Evolutionary conservation across 495 filamentous ascomycete genomes (phyloP).

Genomic region (Podospora sp.): DNA sequence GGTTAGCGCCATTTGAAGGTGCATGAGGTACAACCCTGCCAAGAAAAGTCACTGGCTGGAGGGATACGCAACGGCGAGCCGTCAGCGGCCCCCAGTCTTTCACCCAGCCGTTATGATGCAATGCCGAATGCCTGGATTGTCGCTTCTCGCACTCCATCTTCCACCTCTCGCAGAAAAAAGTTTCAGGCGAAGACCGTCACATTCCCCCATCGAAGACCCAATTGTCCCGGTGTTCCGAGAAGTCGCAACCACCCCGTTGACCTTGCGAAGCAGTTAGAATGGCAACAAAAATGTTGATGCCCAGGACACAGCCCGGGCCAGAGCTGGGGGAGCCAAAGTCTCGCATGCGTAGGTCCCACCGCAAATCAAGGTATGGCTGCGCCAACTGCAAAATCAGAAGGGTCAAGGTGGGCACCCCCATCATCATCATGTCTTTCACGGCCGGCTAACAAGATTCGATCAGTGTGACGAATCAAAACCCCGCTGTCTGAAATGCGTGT

Average conservation of each 20-base stretch:
- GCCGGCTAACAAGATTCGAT: not conserved
- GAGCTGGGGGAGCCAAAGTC: not conserved
- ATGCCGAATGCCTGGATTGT: not conserved
- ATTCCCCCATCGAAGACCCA: no score
- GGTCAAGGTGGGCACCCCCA: constrained; percentile 2
- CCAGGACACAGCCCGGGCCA: not conserved
- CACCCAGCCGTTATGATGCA: not conserved
- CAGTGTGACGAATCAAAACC: constrained; percentile 15
- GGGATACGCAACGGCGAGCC: not conserved
- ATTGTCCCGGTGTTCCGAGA: no score
- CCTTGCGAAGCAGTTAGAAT: not conserved
- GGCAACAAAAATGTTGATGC: not conserved
- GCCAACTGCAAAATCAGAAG: constrained; percentile 12
- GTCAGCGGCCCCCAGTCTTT: not conserved
- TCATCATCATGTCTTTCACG: not conserved
- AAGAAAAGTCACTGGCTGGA: not conserved
- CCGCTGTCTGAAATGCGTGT: not conserved
- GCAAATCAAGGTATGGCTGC: constrained; percentile 6
- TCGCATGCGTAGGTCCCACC: not conserved
- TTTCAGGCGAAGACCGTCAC: no score
- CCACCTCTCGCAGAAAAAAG: not conserved
- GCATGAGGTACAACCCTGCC: not conserved
- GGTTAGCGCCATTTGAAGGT: constrained; percentile 17
- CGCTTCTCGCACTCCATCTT: not conserved
- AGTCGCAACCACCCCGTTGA: no score